A percentile compares a stretch with the other conserved stretches of the same genome.
These are phyloP conservation scores for Aspergillus flavus DNA, from an alignment of 2,329 filamentous ascomycete genomes.

Conservation along the genomic window DNA sequence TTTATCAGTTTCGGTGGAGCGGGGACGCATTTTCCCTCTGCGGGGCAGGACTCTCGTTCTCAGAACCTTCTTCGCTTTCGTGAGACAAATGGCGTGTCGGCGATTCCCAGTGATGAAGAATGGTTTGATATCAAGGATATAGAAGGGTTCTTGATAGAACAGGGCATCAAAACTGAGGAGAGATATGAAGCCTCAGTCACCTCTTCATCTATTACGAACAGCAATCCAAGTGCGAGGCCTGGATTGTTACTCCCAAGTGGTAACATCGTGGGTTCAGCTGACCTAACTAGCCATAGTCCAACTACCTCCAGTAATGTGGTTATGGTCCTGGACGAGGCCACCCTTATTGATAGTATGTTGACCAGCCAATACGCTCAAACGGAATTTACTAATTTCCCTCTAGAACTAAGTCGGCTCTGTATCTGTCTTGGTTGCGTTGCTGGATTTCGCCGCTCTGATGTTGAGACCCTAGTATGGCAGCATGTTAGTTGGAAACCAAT, in stretches of 20 bases:
- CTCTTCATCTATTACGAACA: neutral
- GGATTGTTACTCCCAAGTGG: neutral
- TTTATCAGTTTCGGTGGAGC: neutral
- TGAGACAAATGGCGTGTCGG: neutral
- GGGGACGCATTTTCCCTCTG: neutral
- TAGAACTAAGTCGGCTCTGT: neutral
- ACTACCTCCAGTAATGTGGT: neutral
- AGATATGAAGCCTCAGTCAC: neutral
- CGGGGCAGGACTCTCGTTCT: neutral
- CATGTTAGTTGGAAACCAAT: neutral
- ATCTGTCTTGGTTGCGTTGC: conserved; percentile 4
- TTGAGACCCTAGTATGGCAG: conserved; percentile 1
- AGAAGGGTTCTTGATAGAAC: neutral
- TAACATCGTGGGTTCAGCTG: neutral
- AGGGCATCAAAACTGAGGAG: neutral
- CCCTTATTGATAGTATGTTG: neutral
- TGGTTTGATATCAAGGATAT: conserved; percentile 1
- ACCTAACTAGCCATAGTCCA: neutral
- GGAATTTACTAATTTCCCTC: neutral
- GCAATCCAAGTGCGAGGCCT: neutral
- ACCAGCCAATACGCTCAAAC: no score
- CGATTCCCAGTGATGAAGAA: neutral
- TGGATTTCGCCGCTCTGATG: neutral
- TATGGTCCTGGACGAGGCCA: neutral
- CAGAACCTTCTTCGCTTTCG: neutral